Evolutionary conservation across 2,329 filamentous ascomycete species (phyloP), one percentile per base, ranked within the genome.

Genomic region (Purpureocillium lavendulum): DNA sequence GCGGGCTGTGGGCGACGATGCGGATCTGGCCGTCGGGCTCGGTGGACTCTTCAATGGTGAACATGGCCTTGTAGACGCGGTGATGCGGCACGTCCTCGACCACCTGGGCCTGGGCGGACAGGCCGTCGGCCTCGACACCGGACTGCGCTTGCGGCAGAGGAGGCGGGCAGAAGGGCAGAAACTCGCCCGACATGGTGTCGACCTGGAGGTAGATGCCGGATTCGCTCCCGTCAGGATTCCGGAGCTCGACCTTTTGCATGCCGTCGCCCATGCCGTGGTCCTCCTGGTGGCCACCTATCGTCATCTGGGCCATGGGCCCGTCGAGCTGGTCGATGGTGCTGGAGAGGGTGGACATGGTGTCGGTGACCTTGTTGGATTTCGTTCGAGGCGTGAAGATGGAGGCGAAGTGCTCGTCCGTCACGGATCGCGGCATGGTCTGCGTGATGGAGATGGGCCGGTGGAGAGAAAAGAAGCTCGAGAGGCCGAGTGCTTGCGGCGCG

Each of bases 391-490:
- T 71, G 61, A 97, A 97, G 55, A 98, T 89, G 55, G 83, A 74
- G 45, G 86, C 82, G 61, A 97, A 96, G 36, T 82, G 74, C 56
- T 85, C 82, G 45, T 83, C 71, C 38, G 76, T 80, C 34, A 88
- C 75, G 15, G 74, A 69, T 51, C 77, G 80, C 40, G 84, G 92
- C 56, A 95, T 82, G 49, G 83, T 82, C 52, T 82, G 81, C 36
- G 82, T 88, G 49, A 96, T 79, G 40, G 87, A 94, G 55, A 98
- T 90, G 34, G 92, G 92, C 45, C 92, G 82, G 65, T 98, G 87
- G 49, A 94, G 83, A 46, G 89, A 94, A 70, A 97, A 97, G 73
- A 98, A 97, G 44, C 84, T 84, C 7, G 90, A 92, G 34, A 95
- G 71, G 47, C 84, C 82, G 45, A 97, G 75, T 56, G 94, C 92